These are phyloP conservation scores for Coniochaeta sp. DNA, from an alignment of 2,329 filamentous ascomycete species.

Conservation along the genomic window DNA sequence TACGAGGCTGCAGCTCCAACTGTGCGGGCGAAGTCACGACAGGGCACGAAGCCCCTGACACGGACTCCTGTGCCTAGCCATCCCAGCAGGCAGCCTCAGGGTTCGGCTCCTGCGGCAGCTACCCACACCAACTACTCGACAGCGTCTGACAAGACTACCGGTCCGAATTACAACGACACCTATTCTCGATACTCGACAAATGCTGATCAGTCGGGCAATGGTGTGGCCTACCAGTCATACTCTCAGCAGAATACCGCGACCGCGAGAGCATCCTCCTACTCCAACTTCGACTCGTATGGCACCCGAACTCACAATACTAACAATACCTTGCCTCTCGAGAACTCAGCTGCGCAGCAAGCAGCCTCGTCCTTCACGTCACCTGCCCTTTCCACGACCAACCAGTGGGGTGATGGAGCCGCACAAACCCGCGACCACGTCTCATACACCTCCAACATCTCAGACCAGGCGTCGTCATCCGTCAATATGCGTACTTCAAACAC, in stretches of 20 bases:
- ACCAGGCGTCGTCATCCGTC: conserved; percentile 12
- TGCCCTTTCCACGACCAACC: conserved; percentile 13
- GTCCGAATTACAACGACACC: conserved; percentile 12
- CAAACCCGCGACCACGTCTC: conserved; percentile 13
- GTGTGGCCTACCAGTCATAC: conserved; percentile 22
- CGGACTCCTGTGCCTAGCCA: conserved; percentile 17
- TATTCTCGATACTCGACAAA: conserved; percentile 12
- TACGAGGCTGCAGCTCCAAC: conserved; percentile 20
- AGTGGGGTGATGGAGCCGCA: conserved; percentile 15
- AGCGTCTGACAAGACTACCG: conserved; percentile 6
- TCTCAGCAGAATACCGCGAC: conserved; percentile 16
- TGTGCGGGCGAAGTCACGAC: conserved; percentile 24
- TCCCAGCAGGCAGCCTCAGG: conserved; percentile 9
- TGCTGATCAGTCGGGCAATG: conserved; percentile 14
- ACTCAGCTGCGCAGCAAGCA: conserved; percentile 15
- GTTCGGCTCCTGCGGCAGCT: conserved; percentile 5
- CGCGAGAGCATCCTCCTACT: conserved; percentile 11
- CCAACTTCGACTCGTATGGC: conserved; percentile 16
- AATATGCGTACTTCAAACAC: conserved; percentile 13
- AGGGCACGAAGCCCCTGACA: conserved; percentile 20
- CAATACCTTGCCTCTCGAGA: conserved; percentile 8
- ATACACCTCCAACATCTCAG: conserved; percentile 21
- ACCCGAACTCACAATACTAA: conserved; percentile 5
- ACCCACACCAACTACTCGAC: not conserved
- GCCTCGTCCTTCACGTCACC: conserved; percentile 18